These are phyloP conservation scores for Neoconidiobolus thromboides DNA, from an alignment of 371 early-diverging fungal species.

Conservation along the genomic window DNA sequence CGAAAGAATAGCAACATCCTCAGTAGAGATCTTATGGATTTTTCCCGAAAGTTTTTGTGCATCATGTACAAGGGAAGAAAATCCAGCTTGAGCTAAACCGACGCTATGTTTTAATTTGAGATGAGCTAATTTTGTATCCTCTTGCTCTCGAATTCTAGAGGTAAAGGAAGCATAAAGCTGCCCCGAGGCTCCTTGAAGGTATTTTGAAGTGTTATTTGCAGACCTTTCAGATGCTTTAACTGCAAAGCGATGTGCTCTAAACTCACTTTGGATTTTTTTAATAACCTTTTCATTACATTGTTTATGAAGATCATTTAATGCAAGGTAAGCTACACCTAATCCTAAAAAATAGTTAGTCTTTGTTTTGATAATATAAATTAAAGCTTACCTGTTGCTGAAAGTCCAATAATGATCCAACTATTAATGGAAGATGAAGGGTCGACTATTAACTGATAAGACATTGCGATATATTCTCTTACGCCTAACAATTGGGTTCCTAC, in stretches of 20 bases:
- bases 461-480: no score
- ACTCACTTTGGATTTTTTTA: neutral
- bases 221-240: neutral
- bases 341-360: neutral
- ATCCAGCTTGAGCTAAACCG: neutral
- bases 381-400: no score
- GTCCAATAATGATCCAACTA: no score
- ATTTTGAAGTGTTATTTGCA: neutral
- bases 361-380: neutral
- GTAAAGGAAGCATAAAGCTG: neutral
- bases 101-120: neutral
- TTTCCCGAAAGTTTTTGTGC: neutral
- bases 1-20: no score
- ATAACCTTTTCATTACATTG: neutral
- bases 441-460: no score
- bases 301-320: neutral
- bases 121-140: neutral
- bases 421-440: no score
- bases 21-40: neutral
- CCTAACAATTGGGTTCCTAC: slow-evolving; percentile 1
- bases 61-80: neutral
- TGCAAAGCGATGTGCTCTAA: neutral
- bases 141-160: neutral
- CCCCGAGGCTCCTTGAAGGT: neutral
- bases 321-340: neutral